A percentile compares a stretch with the other conserved stretches of the same genome.
Evolutionary conservation across 2,329 filamentous ascomycete species (phyloP).

Genomic region (Alternaria angustiovoidea): DNA sequence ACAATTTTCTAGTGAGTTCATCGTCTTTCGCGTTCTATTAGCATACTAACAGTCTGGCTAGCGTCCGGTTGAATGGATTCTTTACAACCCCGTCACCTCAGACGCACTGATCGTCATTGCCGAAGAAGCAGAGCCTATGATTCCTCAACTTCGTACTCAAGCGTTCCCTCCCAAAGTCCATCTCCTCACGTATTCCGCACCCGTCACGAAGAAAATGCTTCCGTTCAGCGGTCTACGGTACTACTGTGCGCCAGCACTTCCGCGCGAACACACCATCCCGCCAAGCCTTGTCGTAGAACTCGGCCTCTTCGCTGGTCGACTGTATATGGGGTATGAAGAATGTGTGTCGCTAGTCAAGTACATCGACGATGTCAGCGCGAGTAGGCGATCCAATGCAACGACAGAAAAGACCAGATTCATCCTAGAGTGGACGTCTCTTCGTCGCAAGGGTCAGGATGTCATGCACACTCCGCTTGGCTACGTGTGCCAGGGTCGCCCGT

Average conservation of each 20-base stretch:
- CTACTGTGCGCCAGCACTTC: constrained; percentile 60
- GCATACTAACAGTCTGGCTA: background rate
- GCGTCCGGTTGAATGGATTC: constrained; percentile 63
- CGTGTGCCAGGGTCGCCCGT: constrained; percentile 57
- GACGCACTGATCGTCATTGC: constrained; percentile 65
- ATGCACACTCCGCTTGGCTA: constrained; percentile 65
- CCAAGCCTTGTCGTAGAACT: constrained; percentile 63
- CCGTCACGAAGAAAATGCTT: constrained; percentile 65
- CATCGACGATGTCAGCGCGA: constrained; percentile 3
- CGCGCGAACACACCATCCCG: constrained; percentile 52
- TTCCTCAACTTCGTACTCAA: constrained; percentile 52
- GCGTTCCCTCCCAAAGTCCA: constrained; percentile 27
- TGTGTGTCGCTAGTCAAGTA: constrained; percentile 23
- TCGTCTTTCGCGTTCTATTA: background rate
- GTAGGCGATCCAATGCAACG: constrained; percentile 11
- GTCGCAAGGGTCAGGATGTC: constrained; percentile 63
- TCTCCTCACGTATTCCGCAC: constrained; percentile 65
- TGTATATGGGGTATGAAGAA: constrained; percentile 64
- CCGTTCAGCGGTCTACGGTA: constrained; percentile 62
- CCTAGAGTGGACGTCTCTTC: constrained; percentile 62
- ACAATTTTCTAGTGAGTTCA: constrained; percentile 47
- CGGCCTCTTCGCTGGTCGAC: constrained; percentile 64
- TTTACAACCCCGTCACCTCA: constrained; percentile 58
- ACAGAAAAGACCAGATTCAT: constrained; percentile 36
- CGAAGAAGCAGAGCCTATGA: constrained; percentile 66